Percentiles rank a stretch among this genome's conserved stretches.
phyloP scores from a whole-genome alignment of 2,329 filamentous ascomycete species.

The Trichophyton mentagrophytes region DNA sequence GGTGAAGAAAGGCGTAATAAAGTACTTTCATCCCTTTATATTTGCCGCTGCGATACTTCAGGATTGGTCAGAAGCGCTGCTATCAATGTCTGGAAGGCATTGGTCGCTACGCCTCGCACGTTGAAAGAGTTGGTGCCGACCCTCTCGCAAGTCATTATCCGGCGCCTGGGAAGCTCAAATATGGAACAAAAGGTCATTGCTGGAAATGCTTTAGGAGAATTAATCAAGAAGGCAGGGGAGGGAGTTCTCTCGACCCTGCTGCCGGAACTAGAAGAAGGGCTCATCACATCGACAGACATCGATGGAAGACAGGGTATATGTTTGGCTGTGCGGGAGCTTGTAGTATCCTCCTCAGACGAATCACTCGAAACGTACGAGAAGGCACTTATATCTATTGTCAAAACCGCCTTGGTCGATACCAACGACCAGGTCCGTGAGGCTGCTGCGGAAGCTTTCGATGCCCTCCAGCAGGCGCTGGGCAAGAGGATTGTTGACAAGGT shows the following conservation, averaged over 20 bases:
- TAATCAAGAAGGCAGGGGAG: conserved; percentile 94
- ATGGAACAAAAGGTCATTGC: conserved; percentile 99
- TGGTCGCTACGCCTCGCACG: conserved; percentile 81
- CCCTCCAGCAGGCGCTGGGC: conserved; percentile 81
- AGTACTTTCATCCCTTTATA: conserved; percentile 91
- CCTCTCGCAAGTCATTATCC: conserved; percentile 86
- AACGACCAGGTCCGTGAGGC: conserved; percentile 86
- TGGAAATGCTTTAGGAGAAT: conserved; percentile 87
- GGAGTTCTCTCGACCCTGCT: conserved; percentile 76
- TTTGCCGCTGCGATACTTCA: conserved; percentile 94
- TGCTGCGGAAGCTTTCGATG: conserved; percentile 93
- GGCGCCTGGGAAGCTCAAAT: conserved; percentile 83
- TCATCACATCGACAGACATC: conserved; percentile 75
- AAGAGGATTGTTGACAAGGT: conserved; percentile 94
- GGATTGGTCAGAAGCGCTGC: conserved; percentile 80
- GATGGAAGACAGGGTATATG: conserved; percentile 96
- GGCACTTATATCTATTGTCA: conserved; percentile 84
- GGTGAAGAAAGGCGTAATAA: conserved; percentile 95
- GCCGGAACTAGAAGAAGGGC: conserved; percentile 81
- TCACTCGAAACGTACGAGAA: conserved; percentile 89
- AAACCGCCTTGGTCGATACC: conserved; percentile 79
- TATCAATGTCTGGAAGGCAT: conserved; percentile 88
- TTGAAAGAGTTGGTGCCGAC: conserved; percentile 93
- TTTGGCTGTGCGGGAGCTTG: conserved; percentile 86
- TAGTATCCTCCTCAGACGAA: conserved; percentile 75